Evolutionary conservation across 306 rosid genomes (phyloP).

Genomic region (Oxytropis ochrocephala): DNA sequence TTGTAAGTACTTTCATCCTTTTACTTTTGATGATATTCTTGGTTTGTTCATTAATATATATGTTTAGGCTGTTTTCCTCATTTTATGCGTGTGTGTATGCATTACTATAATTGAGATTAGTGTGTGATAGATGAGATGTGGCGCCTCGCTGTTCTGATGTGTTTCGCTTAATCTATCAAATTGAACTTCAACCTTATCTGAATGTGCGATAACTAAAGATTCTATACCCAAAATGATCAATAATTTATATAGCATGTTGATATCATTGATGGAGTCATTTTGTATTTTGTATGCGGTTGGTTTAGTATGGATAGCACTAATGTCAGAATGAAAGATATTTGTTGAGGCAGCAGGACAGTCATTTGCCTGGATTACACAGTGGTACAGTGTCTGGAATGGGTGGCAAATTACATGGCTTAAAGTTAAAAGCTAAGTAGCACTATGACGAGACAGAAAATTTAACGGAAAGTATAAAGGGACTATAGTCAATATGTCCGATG

Average conservation of each 20-base stretch:
- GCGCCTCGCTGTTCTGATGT: not conserved
- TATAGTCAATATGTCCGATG: not conserved
- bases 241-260: not conserved
- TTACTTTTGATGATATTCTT: constrained; percentile 2
- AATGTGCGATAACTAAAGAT: not conserved
- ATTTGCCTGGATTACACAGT: not conserved
- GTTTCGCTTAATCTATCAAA: not conserved
- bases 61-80: not conserved
- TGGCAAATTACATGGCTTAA: not conserved
- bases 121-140: not conserved
- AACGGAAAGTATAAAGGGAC: constrained; percentile 6
- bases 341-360: not conserved
- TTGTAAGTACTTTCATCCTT: constrained; percentile 65
- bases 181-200: not conserved
- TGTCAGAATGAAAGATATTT: not conserved
- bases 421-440: constrained; percentile 16
- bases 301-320: not conserved
- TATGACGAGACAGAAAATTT: not conserved
- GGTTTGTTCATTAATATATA: not conserved
- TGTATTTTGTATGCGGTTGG: not conserved
- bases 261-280: constrained; percentile 4
- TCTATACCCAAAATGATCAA: not conserved
- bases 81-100: not conserved
- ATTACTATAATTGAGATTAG: not conserved
- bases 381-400: not conserved